These are phyloP conservation scores for Psidium friedrichsthalianum DNA, from an alignment of 345 rosid species.

Conservation along the genomic window DNA sequence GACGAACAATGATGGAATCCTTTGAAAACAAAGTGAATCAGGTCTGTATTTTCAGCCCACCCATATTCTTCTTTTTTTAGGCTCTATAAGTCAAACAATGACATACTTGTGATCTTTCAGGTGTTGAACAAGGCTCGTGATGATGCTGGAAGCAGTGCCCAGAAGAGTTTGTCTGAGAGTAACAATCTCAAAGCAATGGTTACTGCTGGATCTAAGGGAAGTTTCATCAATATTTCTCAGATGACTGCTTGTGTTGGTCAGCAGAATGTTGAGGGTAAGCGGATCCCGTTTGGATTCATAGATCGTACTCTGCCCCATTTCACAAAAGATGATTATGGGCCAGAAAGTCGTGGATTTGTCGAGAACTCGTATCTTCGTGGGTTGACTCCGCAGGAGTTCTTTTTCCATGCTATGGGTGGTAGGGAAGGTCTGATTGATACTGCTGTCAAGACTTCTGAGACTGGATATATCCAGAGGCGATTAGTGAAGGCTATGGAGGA, in stretches of 20 bases:
- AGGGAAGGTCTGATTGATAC: slow-evolving; percentile 99
- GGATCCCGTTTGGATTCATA: slow-evolving; percentile 84
- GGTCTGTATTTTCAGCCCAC: slow-evolving; percentile 19
- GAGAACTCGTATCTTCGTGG: slow-evolving; percentile 97
- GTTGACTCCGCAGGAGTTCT: slow-evolving; percentile 96
- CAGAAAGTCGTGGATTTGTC: slow-evolving; percentile 99
- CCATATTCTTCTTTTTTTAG: not conserved
- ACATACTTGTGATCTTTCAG: slow-evolving; percentile 15
- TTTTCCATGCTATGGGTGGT: slow-evolving; percentile 99
- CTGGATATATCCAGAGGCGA: slow-evolving; percentile 99
- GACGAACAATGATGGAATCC: slow-evolving; percentile 91
- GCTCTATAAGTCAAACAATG: not conserved
- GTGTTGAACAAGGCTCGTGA: slow-evolving; percentile 97
- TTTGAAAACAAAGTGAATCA: slow-evolving; percentile 96
- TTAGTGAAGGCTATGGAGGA: slow-evolving; percentile 99
- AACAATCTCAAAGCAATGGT: slow-evolving; percentile 99
- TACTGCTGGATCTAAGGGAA: slow-evolving; percentile 98
- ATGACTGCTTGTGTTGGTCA: slow-evolving; percentile 99
- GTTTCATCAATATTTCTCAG: slow-evolving; percentile 95
- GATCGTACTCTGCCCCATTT: slow-evolving; percentile 93
- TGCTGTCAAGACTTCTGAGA: slow-evolving; percentile 97
- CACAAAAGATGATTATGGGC: slow-evolving; percentile 90
- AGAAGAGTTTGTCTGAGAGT: slow-evolving; percentile 88
- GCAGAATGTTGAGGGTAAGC: slow-evolving; percentile 98
- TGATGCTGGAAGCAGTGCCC: slow-evolving; percentile 98